Evolutionary conservation across 768 basidiomycete species (phyloP), one percentile per base, ranked within the genome.

Genomic region (Nevesoporus exiguus): DNA sequence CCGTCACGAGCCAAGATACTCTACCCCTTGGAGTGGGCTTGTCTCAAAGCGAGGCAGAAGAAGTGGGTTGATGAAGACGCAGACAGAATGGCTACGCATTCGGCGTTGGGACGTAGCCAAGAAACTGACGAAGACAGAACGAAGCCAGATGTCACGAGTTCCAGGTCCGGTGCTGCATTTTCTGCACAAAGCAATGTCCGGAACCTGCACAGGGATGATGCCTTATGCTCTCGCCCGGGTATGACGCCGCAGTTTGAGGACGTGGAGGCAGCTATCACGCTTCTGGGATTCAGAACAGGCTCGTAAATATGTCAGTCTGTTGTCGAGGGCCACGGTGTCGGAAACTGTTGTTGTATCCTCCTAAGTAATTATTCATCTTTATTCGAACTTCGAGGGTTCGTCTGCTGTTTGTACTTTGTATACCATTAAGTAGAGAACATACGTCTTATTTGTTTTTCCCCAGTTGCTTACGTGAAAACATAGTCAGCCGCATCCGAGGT

Each of bases 11-110:
- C 69, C 31, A 77, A 77, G 60, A 72, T 71, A 19, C 74, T 78
- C 22, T 77, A 76, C 29, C 85, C 86, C 13, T 72, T 90, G 52
- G 88, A 89, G 62, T 88, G 85, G 85, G 86, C 86, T 0, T 89
- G 86, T 68, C 85, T 85, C 42, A 73, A 71, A 25, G 73, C 69
- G 45, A 69, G 76, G 51, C 66, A 66, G 46, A 72, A 57, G 40
- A 60, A 47, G 24, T 53, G 69, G 59, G 44, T 15, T 19, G 65
- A 69, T 49, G 63, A 62, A 52, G 58, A 67, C 25, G 47, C 57
- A 49, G 57, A 60, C n/a, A 44, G 40, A 13, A 31, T 49, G 7
- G 40, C 41, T 27, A n/a, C 52, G 36, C 57, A 39, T 61, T 47
- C 56, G 17, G 47, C 55, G 43, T 50, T 46, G 54, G 42, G 47